Conservation (phyloP, 306 rosid species). For the Castanea sativa region DNA sequence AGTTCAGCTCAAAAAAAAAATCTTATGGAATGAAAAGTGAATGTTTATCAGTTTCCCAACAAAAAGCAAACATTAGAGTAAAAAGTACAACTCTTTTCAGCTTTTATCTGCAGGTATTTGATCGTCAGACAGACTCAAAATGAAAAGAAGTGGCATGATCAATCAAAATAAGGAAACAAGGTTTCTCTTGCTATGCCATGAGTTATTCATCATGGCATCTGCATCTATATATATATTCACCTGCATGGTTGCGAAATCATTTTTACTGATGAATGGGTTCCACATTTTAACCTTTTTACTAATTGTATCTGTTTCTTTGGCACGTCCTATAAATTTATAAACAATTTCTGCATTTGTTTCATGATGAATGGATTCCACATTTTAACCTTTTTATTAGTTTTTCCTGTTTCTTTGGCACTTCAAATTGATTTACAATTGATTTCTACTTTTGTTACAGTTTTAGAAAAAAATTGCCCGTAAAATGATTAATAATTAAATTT, state of each 20-base stretch:
- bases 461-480: no score
- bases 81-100: neutral
- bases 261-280: neutral
- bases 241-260: neutral
- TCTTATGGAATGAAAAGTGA: neutral
- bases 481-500: no score
- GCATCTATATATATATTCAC: neutral
- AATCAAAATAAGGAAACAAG: neutral
- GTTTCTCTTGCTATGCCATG: neutral
- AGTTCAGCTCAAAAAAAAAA: conserved; percentile 22
- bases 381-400: neutral
- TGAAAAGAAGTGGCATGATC: neutral
- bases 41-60: conserved; percentile 13
- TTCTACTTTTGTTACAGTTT: neutral
- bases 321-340: neutral
- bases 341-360: neutral
- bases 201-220: no score
- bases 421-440: neutral
- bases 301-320: neutral
- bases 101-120: neutral
- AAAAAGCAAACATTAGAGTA: neutral
- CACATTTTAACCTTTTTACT: neutral
- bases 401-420: neutral
- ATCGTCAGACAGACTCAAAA: neutral
- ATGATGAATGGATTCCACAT: neutral